Conservation (phyloP, 306 rosid genomes). For the Cyclanthera cordifolia region DNA sequence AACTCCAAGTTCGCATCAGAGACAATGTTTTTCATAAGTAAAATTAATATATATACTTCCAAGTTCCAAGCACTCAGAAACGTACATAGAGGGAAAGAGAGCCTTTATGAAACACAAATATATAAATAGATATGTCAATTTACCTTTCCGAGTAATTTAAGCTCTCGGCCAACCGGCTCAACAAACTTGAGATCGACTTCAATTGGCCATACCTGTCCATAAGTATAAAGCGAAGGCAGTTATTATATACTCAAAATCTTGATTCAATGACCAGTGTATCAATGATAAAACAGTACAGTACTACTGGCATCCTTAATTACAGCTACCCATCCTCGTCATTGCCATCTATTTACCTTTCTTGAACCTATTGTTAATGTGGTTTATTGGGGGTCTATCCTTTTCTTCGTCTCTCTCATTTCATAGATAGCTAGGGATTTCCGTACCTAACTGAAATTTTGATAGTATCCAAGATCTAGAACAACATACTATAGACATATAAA, state of each 20-base stretch:
- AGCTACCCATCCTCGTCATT: neutral
- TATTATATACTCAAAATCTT: neutral
- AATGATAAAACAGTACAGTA: neutral
- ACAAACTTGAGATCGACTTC: constrained; percentile 50
- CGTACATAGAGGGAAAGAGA: neutral
- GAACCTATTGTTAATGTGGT: neutral
- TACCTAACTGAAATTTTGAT: no score
- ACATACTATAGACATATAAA: no score
- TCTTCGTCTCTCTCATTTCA: neutral
- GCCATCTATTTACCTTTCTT: neutral
- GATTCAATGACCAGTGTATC: neutral
- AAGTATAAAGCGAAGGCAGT: neutral
- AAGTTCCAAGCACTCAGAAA: neutral
- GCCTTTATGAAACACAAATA: neutral
- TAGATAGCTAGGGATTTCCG: neutral
- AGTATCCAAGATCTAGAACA: no score
- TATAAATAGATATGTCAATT: neutral
- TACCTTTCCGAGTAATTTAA: constrained; percentile 80
- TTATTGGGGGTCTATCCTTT: neutral
- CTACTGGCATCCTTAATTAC: neutral
- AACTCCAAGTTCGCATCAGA: neutral
- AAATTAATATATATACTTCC: neutral
- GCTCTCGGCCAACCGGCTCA: constrained; percentile 90
- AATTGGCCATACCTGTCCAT: constrained; percentile 82
- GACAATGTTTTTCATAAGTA: neutral